Base-by-base conservation (phyloP, 805 yeast genomes). In the Dipodascus geniculatus region DNA sequence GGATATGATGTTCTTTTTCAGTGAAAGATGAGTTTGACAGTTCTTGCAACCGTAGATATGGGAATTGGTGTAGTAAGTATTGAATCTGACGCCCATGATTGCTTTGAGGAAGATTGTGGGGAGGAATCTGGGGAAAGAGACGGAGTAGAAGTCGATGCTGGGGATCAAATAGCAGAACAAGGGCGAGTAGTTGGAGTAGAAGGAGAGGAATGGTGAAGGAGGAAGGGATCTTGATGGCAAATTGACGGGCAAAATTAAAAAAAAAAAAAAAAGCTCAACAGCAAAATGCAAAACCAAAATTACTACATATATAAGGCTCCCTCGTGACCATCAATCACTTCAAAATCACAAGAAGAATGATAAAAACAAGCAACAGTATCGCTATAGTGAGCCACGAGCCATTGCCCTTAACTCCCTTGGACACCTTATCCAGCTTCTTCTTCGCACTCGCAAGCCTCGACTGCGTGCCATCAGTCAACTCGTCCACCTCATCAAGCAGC, bases 1-100 rank as follows among this genome's bases (percentile, higher is more conserved):
- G 9, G 77, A 72, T 49, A 70, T 55, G 31, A 74, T 66, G 55
- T 70, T 66, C 31, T 60, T 59, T 23, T 65, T 62, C 11, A 65
- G 56, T 8, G 77, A 67, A 8, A 74, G 62, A 56, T 74, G 78
- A 1, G 78, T 71, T 56, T 64, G 63, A 62, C 78, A 74, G 22
- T 57, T 48, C 38, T 60, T 54, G 57, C 78, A 74, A 38, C 72
- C 73, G 59, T 68, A 74, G 51, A 71, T 59, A 49, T 57, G 58
- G 24, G 58, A 56, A 47, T 64, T 64, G 48, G 63, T 59, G 38
- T 75, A 66, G 55, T 73, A 74, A 24, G 68, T 65, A 20, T 75
- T 71, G 60, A 72, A 74, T 48, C 72, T 68, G 42, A 76, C 65
- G n/a, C 81, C 81, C 81, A 77, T 76, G 53, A 20, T 14, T 22